phyloP scores from a whole-genome alignment of 1,284 basidiomycete species.

The Peniophora sp. region DNA sequence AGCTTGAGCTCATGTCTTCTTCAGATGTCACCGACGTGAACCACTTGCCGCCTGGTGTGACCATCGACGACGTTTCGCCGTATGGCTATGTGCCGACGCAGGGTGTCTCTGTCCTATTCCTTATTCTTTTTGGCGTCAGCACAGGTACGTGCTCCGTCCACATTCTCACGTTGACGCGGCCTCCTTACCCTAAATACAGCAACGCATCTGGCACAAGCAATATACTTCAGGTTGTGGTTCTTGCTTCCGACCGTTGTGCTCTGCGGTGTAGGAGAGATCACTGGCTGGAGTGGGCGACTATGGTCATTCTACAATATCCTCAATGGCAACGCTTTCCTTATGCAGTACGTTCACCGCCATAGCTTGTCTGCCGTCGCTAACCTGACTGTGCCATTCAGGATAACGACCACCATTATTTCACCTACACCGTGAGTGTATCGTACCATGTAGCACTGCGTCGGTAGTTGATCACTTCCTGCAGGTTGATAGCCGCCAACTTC shows the following conservation, averaged over 20 bases:
- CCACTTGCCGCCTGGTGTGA: too few relatives aligned
- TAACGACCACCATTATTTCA: constrained; percentile 24
- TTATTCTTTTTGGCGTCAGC: not conserved
- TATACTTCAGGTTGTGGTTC: constrained; percentile 38
- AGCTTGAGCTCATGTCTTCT: too few relatives aligned
- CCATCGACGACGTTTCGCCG: not conserved
- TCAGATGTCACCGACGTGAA: too few relatives aligned
- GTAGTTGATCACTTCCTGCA: too few relatives aligned
- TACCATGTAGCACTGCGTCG: too few relatives aligned
- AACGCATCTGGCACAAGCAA: constrained; percentile 35
- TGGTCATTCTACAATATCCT: constrained; percentile 20
- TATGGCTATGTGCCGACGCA: not conserved
- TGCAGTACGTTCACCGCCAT: constrained; percentile 1
- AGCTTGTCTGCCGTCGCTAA: not conserved
- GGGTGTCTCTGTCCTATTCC: not conserved
- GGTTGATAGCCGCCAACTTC: constrained; percentile 29
- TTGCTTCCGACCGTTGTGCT: constrained; percentile 42
- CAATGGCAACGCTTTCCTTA: not conserved
- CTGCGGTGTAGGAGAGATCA: constrained; percentile 39
- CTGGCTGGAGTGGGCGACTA: constrained; percentile 34
- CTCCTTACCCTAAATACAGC: constrained; percentile 14
- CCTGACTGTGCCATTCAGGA: constrained; percentile 14
- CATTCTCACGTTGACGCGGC: too few relatives aligned
- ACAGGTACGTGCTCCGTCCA: not conserved
- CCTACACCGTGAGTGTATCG: constrained; percentile 22